phyloP scores from a whole-genome alignment of 2,329 filamentous ascomycete genomes.

The Paraphoma chrysanthemicola region DNA sequence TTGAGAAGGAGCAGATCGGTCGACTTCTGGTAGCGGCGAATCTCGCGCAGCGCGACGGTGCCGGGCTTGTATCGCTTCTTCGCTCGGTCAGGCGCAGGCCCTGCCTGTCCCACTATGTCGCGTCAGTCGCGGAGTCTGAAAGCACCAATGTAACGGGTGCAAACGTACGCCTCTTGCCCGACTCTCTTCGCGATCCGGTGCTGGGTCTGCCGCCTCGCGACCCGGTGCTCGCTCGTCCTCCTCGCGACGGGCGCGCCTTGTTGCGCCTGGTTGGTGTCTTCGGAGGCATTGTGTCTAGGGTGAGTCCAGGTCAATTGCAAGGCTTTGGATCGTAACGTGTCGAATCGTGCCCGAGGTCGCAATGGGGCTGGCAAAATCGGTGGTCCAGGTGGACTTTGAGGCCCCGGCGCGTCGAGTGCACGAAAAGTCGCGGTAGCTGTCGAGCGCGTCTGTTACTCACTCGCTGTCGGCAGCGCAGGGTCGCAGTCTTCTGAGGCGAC shows the following conservation, averaged over 20 bases:
- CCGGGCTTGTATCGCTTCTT: constrained; percentile 58
- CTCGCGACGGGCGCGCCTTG: constrained; percentile 42
- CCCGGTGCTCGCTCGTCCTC: constrained; percentile 26
- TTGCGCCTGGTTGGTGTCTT: constrained; percentile 37
- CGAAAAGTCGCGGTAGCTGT: constrained; percentile 4
- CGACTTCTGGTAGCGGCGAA: constrained; percentile 96
- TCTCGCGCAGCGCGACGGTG: constrained; percentile 98
- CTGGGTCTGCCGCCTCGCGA: constrained; percentile 31
- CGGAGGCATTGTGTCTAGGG: constrained; percentile 22
- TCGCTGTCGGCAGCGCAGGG: neutral
- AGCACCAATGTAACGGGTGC: neutral
- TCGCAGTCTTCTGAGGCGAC: neutral
- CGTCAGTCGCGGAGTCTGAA: constrained; percentile 8
- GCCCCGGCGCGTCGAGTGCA: constrained; percentile 18
- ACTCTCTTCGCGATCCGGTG: constrained; percentile 21
- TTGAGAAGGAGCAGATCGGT: constrained; percentile 97
- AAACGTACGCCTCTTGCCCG: constrained; percentile 27
- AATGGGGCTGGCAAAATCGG: neutral
- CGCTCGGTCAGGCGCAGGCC: constrained; percentile 40
- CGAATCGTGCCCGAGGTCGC: constrained; percentile 1
- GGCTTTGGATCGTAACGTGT: neutral
- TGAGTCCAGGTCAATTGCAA: neutral
- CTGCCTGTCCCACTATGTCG: constrained; percentile 36
- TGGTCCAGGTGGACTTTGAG: neutral
- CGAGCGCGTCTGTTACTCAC: neutral